Evolutionary conservation across 352 stramenopile species (phyloP), one percentile per base, ranked within the genome.

Genomic region (Phytopythium boreale): DNA sequence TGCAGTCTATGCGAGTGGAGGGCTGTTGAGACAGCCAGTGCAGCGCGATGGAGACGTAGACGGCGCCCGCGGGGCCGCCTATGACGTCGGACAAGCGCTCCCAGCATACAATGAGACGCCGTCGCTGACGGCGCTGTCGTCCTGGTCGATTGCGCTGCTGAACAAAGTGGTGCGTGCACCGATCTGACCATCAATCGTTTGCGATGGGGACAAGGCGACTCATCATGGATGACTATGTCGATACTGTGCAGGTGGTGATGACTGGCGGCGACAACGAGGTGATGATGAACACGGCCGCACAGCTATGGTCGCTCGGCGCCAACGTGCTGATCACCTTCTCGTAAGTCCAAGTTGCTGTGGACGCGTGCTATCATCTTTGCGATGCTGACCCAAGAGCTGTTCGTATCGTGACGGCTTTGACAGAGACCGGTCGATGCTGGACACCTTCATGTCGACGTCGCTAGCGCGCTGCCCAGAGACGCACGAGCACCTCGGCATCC

Each of bases 271-370:
- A 90, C 29, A 81, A 79, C 27, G 73, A 73, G 20, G 58, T 58
- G 2, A 80, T 89, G 34, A 65, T 79, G 19, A 72, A 65, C 3
- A 56, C 84, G 26, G 84, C 84, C 17, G 88, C 72, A 10, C 79
- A 89, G 9, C 60, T 92, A 20, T 92, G 84, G 84, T 68, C 88
- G 2, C 64, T 88, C 8, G 84, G 84, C 2, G 81, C 79, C 5
- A 90, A 80, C 43, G 78, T 92, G 11, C 61, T 92, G 24, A 66
- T 90, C 20, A 81, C 79, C 7, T 92, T 92, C 61, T 68, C 69
- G 81, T 90, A 77, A 46, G 79, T 72, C 47, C 31, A 51, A 2
- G 5, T 22, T 8, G 29, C 2, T 39, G 14, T 0, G 19, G 22
- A 49, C 17, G 3, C 15, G 4, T 41, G 50, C 10, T 10, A 5